phyloP scores from a whole-genome alignment of 2,329 filamentous ascomycete genomes.

The Colletotrichum sublineola region DNA sequence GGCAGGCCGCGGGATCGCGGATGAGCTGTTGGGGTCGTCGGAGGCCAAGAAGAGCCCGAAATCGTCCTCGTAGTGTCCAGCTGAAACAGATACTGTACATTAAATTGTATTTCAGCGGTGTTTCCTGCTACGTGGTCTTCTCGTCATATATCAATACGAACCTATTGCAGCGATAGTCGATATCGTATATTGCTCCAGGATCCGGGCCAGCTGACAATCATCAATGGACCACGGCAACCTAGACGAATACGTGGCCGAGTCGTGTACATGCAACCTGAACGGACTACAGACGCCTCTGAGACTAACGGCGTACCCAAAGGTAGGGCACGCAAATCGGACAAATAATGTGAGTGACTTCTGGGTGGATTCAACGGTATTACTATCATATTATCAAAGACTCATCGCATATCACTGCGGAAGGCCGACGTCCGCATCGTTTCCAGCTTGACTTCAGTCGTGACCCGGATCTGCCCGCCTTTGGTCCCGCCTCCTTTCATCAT shows the following conservation, averaged over 20 bases:
- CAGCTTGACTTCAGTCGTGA: constrained; percentile 35
- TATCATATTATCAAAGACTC: not conserved
- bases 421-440: constrained; percentile 28
- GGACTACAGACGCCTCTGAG: not conserved
- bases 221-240: not conserved
- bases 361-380: not conserved
- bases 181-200: no score
- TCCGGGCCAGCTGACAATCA: not conserved
- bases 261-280: not conserved
- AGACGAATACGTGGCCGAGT: not conserved
- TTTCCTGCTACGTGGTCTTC: not conserved
- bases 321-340: not conserved
- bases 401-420: constrained; percentile 1
- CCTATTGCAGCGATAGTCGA: not conserved
- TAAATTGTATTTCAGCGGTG: not conserved
- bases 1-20: constrained; percentile 67
- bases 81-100: not conserved
- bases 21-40: constrained; percentile 53
- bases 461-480: constrained; percentile 23
- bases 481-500: constrained; percentile 17
- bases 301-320: not conserved
- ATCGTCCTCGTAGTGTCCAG: constrained; percentile 5
- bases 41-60: constrained; percentile 28
- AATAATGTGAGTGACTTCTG: not conserved
- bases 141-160: not conserved